These are phyloP conservation scores for Malassezia equina DNA, from an alignment of 1,284 basidiomycete genomes.

Conservation along the genomic window DNA sequence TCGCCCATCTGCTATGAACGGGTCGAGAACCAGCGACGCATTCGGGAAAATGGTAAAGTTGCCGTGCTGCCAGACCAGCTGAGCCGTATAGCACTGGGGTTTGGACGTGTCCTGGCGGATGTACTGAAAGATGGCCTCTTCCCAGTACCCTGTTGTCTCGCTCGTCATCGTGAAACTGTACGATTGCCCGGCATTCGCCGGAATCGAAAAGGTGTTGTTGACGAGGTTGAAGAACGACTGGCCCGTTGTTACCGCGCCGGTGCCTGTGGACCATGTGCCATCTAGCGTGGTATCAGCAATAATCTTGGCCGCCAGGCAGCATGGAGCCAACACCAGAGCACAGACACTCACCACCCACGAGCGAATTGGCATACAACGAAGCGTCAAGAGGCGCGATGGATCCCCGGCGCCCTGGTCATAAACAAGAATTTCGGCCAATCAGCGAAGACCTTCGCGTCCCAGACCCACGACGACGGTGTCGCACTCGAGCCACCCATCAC, in stretches of 20 bases:
- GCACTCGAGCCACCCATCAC: conserved; percentile 27
- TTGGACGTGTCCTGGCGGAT: conserved; percentile 15
- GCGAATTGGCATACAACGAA: not conserved
- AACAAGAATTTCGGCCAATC: not conserved
- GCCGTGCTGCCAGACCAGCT: conserved; percentile 47
- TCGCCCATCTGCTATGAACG: conserved; percentile 28
- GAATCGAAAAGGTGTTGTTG: conserved; percentile 38
- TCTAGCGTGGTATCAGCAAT: conserved; percentile 19
- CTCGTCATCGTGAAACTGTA: conserved; percentile 41
- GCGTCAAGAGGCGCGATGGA: no score
- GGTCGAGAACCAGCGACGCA: conserved; percentile 22
- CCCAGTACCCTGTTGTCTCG: conserved; percentile 32
- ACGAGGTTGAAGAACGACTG: conserved; percentile 41
- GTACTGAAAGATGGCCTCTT: conserved; percentile 40
- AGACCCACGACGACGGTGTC: conserved; percentile 24
- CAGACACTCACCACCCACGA: not conserved
- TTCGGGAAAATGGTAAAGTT: conserved; percentile 34
- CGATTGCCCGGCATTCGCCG: conserved; percentile 31
- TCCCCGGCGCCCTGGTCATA: not conserved
- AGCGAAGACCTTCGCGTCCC: not conserved
- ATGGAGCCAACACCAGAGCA: not conserved
- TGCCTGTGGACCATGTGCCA: conserved; percentile 42
- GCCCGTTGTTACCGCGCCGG: conserved; percentile 34
- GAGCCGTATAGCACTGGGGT: conserved; percentile 35
- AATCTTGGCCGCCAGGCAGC: not conserved